A percentile compares a stretch with the other conserved stretches of the same genome.
Conservation (phyloP, 129 eudicot species). For the Daucus carota region DH1_v3.0 NC_030381.2:36206001-36206500, state of each 20-base stretch:
- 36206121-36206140: not conserved
- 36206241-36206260: not conserved
- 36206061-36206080: too few relatives aligned
- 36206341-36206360: conserved; percentile 92
- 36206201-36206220: not conserved
- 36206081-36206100: too few relatives aligned
- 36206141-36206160: not conserved
- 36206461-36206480: conserved; percentile 59
- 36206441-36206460: conserved; percentile 82
- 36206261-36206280: not conserved
- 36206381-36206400: conserved; percentile 82
- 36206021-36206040: too few relatives aligned
- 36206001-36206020: too few relatives aligned
- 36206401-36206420: conserved; percentile 94
- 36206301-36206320: conserved; percentile 33
- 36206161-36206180: not conserved
- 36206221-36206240: not conserved
- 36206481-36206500: conserved; percentile 55
- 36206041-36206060: too few relatives aligned
- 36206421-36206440: conserved; percentile 97
- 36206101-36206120: not conserved
- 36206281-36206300: not conserved
- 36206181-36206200: not conserved
- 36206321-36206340: conserved; percentile 84
- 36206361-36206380: conserved; percentile 84